Evolutionary conservation across 306 rosid species (phyloP), one percentile per base, ranked within the genome.

Genomic region (Argentina anserina): DNA sequence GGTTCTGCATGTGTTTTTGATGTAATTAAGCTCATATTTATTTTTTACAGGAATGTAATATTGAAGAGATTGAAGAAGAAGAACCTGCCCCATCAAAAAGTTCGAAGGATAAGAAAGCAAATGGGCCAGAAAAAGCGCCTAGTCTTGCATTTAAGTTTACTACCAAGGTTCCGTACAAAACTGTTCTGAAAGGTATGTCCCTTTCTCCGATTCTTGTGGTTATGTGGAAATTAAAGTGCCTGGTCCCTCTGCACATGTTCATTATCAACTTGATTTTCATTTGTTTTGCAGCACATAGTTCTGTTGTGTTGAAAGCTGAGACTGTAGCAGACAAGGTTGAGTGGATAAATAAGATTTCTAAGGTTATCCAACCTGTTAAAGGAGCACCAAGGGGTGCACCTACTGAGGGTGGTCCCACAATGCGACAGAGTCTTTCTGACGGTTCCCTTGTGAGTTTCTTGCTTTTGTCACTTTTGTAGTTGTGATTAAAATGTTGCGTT

Each of bases 391-490:
- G 72, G 80, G 78, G 92, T 45, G 77, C 82, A 74, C 49, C 85
- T 68, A 65, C 95, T 71, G 98, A 89, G 18, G 96, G 93, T 74
- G 90, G 90, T 71, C 80, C 69, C 65, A 41, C 78, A 60, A 58
- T 93, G 91, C 85, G 98, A 64, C 96, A 93, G 5, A 89, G 96
- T 80, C 86, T 82, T 77, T 93, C 98, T 66, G 98, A 91, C 40
- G 98, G 98, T 85, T 93, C 97, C 73, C 81, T 93, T 88, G 98
- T 93, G 77, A 79, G 96, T 81, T 72, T 25, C 68, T 39, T 60
- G 50, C 43, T 50, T 69, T 1, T 2, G 17, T 65, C 45, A 28
- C 60, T 58, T 3, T 47, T 50, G 20, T 46, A 46, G 52, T 58
- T 58, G 7, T 12, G 56, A 17, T 53, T 31, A 14, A 28, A 3